Percentiles rank a stretch among this genome's conserved stretches.
Conservation (phyloP, 306 rosid species). For the Quillaja saponaria region DNA sequence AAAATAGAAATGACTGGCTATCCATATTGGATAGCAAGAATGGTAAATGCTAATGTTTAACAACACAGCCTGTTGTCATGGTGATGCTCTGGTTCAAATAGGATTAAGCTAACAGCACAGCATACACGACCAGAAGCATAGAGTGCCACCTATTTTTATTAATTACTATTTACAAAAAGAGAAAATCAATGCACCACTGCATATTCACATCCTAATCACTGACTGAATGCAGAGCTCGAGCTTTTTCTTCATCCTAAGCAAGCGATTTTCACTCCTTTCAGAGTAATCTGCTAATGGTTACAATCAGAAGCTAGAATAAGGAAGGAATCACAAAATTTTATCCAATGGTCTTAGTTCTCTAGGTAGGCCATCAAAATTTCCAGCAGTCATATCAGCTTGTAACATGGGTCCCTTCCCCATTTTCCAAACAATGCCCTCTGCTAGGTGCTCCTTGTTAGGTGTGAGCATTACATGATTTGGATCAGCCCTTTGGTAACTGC, state of each 20-base stretch:
- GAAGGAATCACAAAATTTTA: conserved; percentile 53
- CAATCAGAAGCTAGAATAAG: background rate
- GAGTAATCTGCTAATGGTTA: background rate
- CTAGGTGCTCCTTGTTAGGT: conserved; percentile 84
- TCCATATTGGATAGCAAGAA: no score
- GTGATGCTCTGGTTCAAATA: no score
- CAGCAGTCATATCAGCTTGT: conserved; percentile 67
- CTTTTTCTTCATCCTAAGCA: conserved; percentile 3
- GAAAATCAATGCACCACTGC: background rate
- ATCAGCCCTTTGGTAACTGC: conserved; percentile 96
- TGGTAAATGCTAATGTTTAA: no score
- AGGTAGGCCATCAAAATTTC: conserved; percentile 79
- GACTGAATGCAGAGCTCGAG: background rate
- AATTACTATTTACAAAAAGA: background rate
- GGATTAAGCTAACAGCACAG: no score
- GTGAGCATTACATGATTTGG: conserved; percentile 94
- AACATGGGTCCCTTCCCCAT: conserved; percentile 80
- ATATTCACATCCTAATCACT: conserved; percentile 2
- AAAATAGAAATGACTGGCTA: no score
- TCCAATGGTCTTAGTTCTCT: conserved; percentile 71
- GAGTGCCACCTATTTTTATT: background rate
- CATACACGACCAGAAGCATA: no score
- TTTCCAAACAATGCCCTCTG: conserved; percentile 79
- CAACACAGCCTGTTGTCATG: no score
- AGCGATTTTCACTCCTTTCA: conserved; percentile 10